Base-by-base conservation (phyloP, 2,329 filamentous ascomycete genomes). In the Stemphylium vesicarium region DNA sequence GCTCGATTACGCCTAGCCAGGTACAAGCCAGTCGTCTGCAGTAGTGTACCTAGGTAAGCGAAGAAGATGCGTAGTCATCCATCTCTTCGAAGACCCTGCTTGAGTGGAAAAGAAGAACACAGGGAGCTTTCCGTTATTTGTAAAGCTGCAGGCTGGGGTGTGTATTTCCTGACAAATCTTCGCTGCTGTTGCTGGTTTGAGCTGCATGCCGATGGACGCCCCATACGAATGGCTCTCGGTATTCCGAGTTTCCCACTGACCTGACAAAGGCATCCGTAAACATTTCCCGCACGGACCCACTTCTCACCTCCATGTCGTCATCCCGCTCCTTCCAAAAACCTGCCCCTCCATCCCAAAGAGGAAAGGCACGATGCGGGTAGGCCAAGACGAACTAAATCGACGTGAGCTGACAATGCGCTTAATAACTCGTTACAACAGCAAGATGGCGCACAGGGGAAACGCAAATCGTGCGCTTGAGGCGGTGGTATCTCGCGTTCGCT, bases 391-490 rank as follows among this genome's bases (percentile, higher is more conserved):
- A 29, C 15, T 12, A 4, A 4, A 20, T 4, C 20, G 11, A 40
- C n/a, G 22, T 31, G 48, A 48, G 50, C 43, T 48, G 50, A 40
- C 10, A 18, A 32, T 26, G 2, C 16, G 50, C n/a, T 53, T 45
- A 48, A 48, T 48, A 53, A 53, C 22, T 7, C 22, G 20, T 20
- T 20, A 20, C 20, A 20, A 20, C 20, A 20, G 20, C 20, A 20
- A 20, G 20, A 20, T 20, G 20, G 20, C 20, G 20, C 20, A 20
- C 20, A 20, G 20, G 20, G 4, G 20, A 20, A 20, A 20, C 3
- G 20, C 20, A 20, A 20, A 20, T 20, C 20, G 20, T 20, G 20
- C 20, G 20, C 20, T 3, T 20, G 20, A 20, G 20, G 20, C 20
- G 20, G 20, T 20, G 20, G 4, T 20, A 20, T 20, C 20, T 3